Percentiles rank a stretch among this genome's conserved stretches.
Conservation (phyloP, 1,284 basidiomycete species). For the Papiliotrema flavescens region DNA sequence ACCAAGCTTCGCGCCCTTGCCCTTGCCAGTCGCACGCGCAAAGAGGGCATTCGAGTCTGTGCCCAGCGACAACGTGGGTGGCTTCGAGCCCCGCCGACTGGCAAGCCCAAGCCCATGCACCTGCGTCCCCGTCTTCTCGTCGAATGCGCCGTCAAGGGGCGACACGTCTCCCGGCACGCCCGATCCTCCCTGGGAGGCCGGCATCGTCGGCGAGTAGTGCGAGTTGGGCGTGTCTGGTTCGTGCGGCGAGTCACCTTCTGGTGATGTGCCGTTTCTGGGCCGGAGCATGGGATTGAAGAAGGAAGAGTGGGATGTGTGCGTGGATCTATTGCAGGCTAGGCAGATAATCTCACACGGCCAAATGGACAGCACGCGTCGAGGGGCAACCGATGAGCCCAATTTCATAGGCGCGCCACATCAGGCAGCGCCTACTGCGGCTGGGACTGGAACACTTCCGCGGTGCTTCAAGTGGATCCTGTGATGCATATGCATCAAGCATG, state of each 20-base stretch:
- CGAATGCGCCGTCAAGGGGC: not conserved
- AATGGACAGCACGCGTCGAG: too few relatives aligned
- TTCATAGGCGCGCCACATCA: too few relatives aligned
- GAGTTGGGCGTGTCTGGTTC: slow-evolving; percentile 12
- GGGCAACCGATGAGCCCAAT: too few relatives aligned
- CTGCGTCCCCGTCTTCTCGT: not conserved
- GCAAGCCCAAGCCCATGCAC: not conserved
- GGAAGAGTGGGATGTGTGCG: too few relatives aligned
- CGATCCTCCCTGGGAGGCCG: not conserved
- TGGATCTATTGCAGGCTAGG: too few relatives aligned
- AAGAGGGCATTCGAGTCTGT: not conserved
- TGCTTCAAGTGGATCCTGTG: too few relatives aligned
- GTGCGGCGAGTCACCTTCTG: not conserved
- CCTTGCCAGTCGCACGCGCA: not conserved
- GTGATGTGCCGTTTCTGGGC: not conserved
- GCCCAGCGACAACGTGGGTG: not conserved
- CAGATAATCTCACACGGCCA: too few relatives aligned
- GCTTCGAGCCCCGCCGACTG: not conserved
- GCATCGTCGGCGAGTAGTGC: slow-evolving; percentile 6
- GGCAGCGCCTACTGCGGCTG: too few relatives aligned
- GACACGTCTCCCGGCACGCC: not conserved
- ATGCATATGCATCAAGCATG: too few relatives aligned
- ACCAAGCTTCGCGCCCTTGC: not conserved
- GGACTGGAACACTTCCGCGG: too few relatives aligned
- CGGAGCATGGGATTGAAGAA: not conserved